Conservation (phyloP, 495 filamentous ascomycete species). For the Extremus antarcticus region DNA sequence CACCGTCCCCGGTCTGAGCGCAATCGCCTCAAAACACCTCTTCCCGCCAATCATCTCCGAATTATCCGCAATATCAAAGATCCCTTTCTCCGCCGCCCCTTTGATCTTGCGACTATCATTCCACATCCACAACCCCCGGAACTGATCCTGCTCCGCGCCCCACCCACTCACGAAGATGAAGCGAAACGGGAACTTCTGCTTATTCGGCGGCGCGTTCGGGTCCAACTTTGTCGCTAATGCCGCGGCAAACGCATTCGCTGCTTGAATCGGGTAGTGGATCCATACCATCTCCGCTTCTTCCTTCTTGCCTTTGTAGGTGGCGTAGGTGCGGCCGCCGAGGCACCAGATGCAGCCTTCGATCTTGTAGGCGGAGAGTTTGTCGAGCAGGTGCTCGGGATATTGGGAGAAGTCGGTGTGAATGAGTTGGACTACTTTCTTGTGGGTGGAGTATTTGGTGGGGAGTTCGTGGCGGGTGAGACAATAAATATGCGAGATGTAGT, state of each 20-base stretch:
- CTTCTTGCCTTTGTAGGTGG: constrained; percentile 1
- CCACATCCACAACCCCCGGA: constrained; percentile 15
- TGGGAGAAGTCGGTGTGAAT: constrained; percentile 13
- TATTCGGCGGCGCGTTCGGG: constrained; percentile 13
- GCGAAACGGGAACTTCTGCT: constrained; percentile 18
- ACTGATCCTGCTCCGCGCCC: constrained; percentile 20
- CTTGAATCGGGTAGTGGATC: constrained; percentile 11
- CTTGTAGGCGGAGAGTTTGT: constrained; percentile 1
- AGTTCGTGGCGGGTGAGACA: constrained; percentile 13
- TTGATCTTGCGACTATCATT: constrained; percentile 18
- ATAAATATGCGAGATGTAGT: constrained; percentile 18
- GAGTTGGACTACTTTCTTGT: constrained; percentile 14
- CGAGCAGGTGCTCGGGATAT: constrained; percentile 9
- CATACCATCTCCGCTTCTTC: constrained; percentile 15
- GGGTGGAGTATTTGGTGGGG: constrained; percentile 4
- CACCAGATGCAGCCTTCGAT: constrained; percentile 21
- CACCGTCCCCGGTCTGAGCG: constrained; percentile 11
- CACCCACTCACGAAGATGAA: constrained; percentile 13
- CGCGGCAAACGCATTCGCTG: constrained; percentile 16
- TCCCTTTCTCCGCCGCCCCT: constrained; percentile 18
- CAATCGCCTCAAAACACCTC: constrained; percentile 18
- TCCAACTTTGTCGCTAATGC: constrained; percentile 15
- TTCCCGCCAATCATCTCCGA: constrained; percentile 13
- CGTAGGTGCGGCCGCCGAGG: neutral
- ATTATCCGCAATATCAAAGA: constrained; percentile 17